Conservation (phyloP, 805 yeast genomes). For the Spathaspora passalidarum region DNA sequence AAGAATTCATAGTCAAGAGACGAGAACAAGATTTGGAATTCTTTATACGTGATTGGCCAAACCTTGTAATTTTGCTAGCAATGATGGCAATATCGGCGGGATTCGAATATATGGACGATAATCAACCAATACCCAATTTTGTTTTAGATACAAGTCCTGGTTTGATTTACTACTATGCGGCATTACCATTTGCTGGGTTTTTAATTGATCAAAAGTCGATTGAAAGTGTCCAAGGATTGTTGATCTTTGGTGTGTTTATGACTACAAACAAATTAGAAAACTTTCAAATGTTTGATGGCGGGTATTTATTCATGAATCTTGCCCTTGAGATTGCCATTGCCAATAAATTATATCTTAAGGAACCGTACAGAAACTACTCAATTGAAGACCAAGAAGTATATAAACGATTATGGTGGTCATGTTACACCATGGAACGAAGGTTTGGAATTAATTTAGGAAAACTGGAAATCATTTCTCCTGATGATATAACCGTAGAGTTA, state of each 20-base stretch:
- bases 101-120: conserved; percentile 12
- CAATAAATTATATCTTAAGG: conserved; percentile 10
- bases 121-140: conserved; percentile 3
- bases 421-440: conserved; percentile 14
- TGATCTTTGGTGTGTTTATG: conserved; percentile 14
- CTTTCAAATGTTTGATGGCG: conserved; percentile 14
- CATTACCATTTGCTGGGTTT: conserved; percentile 15
- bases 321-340: conserved; percentile 14
- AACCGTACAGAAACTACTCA: conserved; percentile 7
- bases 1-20: conserved; percentile 7
- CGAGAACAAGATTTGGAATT: conserved; percentile 7
- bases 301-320: conserved; percentile 12
- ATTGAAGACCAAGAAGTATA: conserved; percentile 8
- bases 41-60: conserved; percentile 12
- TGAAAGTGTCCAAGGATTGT: conserved; percentile 13
- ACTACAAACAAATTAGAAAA: conserved; percentile 16
- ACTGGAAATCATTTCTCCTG: conserved; percentile 9
- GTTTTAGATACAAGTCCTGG: conserved; percentile 13
- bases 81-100: conserved; percentile 14
- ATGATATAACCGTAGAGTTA: conserved; percentile 12
- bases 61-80: conserved; percentile 8
- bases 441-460: conserved; percentile 14
- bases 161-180: conserved; percentile 10
- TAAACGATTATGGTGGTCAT: conserved; percentile 15
- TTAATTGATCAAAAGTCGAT: conserved; percentile 12